Evolutionary conservation across 805 yeast species (phyloP), one percentile per base, ranked within the genome.

Genomic region (Candida chauliodis): DNA sequence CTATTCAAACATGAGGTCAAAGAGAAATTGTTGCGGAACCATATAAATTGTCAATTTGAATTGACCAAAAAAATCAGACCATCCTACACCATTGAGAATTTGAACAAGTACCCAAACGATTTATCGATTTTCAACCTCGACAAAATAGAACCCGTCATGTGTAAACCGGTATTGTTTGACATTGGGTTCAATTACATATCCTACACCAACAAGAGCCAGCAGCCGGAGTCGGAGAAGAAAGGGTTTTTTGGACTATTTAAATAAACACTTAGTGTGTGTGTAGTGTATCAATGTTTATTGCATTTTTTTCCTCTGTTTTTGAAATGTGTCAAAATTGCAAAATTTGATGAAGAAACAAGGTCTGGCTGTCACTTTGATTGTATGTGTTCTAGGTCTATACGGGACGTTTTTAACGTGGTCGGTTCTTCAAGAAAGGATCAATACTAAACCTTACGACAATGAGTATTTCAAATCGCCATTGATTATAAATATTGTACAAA

Each of bases 401-500:
- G 78, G 77, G 2, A 83, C 96, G 34, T 93, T 93, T 51, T 63
- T 93, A 19, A 73, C 91, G 1, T 93, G 99, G 99, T 89, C 95
- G 0, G 74, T 87, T 25, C 75, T 93, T 9, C 98, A 93, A 55
- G 99, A 93, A 58, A 79, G 91, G 33, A 78, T 93, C 46, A 75
- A 89, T 10, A 78, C 89, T 1, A 81, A 80, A 32, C 76, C 84
- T 9, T 88, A 89, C 60, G 45, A 47, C 11, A 52, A 57, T 3
- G 71, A 67, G 20, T 69, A 66, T 37, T 90, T 88, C 64, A 75
- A 79, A 42, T 81, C 88, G 1, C 89, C 98, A 1, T 72, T 87
- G 41, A 71, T 88, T n/a, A 76, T 90, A 43, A 87, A 86, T 47
- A 59, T 79, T 16, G 65, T 78, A 2, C 99, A 91, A 61, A 81